Conservation (phyloP, 2,329 filamentous ascomycete species). For the Decorospora gaudefroyi region DNA sequence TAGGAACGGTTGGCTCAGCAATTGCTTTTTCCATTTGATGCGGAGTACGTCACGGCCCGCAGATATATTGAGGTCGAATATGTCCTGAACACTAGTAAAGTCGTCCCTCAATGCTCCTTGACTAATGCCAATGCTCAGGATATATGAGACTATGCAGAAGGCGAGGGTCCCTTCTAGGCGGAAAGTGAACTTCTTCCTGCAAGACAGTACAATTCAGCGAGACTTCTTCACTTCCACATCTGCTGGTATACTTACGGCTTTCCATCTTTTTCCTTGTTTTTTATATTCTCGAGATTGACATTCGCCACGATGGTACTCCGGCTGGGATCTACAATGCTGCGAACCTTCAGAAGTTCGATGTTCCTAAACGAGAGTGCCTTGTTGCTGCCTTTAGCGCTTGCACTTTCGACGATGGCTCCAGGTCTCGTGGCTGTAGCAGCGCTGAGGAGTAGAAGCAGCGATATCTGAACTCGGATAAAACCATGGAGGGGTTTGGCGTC, state of each 20-base stretch:
- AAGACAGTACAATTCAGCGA: slow-evolving; percentile 14
- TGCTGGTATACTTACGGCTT: slow-evolving; percentile 19
- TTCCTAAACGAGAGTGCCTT: slow-evolving; percentile 25
- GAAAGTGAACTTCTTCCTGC: slow-evolving; percentile 28
- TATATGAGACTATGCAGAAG: slow-evolving; percentile 25
- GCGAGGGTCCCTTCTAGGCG: slow-evolving; percentile 18
- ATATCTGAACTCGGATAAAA: slow-evolving; percentile 24
- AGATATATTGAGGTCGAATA: slow-evolving; percentile 26
- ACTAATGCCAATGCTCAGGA: slow-evolving; percentile 19
- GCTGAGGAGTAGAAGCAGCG: slow-evolving; percentile 27
- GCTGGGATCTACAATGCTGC: slow-evolving; percentile 15
- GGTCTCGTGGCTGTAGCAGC: slow-evolving; percentile 25
- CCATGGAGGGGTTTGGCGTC: slow-evolving; percentile 24
- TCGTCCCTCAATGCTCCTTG: slow-evolving; percentile 16
- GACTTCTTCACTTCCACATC: slow-evolving; percentile 1
- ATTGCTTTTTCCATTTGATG: slow-evolving; percentile 22
- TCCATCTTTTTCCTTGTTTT: slow-evolving; percentile 26
- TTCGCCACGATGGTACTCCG: slow-evolving; percentile 23
- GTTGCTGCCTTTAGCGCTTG: slow-evolving; percentile 2
- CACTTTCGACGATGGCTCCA: slow-evolving; percentile 17
- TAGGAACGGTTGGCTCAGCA: slow-evolving; percentile 23
- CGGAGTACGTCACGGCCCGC: slow-evolving; percentile 17
- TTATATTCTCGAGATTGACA: slow-evolving; percentile 26
- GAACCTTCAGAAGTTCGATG: slow-evolving; percentile 27
- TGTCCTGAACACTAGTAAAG: slow-evolving; percentile 21